phyloP scores from a whole-genome alignment of 2,329 filamentous ascomycete genomes.

The Fusarium virguliforme region DNA sequence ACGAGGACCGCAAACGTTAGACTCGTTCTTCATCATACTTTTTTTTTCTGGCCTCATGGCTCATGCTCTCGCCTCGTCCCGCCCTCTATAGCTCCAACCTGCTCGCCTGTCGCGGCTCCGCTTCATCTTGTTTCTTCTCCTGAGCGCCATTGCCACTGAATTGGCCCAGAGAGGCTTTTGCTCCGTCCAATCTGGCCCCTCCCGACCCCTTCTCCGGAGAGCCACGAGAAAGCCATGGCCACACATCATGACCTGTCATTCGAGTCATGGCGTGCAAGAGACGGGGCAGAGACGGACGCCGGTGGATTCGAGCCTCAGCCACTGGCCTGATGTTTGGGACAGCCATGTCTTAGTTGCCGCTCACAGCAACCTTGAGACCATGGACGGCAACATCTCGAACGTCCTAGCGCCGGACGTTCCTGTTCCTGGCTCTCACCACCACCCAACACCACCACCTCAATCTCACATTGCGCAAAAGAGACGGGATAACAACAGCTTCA shows the following conservation, averaged over 20 bases:
- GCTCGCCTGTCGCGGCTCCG: slow-evolving; percentile 11
- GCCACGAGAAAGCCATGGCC: slow-evolving; percentile 14
- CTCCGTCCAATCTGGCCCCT: slow-evolving; percentile 21
- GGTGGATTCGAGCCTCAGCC: slow-evolving; percentile 47
- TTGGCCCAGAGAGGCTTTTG: slow-evolving; percentile 10
- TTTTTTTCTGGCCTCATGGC: slow-evolving; percentile 28
- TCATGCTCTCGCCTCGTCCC: slow-evolving; percentile 18
- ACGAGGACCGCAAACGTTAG: slow-evolving; percentile 42
- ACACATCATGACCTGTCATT: slow-evolving; percentile 27
- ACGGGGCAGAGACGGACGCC: slow-evolving; percentile 19
- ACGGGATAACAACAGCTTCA: slow-evolving; percentile 19
- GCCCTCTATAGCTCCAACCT: slow-evolving; percentile 8
- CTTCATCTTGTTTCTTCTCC: slow-evolving; percentile 4
- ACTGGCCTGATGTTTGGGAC: slow-evolving; percentile 48
- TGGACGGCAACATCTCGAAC: slow-evolving; percentile 23
- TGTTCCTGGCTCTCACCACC: slow-evolving; percentile 18
- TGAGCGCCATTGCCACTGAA: slow-evolving; percentile 17
- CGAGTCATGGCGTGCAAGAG: slow-evolving; percentile 27
- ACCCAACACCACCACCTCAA: slow-evolving; percentile 4
- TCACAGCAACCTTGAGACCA: slow-evolving; percentile 21
- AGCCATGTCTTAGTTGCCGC: slow-evolving; percentile 44
- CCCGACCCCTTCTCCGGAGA: slow-evolving; percentile 17
- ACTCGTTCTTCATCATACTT: slow-evolving; percentile 35
- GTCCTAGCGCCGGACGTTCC: background rate
- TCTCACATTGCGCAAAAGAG: slow-evolving; percentile 33